Evolutionary conservation across 2,329 filamentous ascomycete genomes (phyloP), one percentile per base, ranked within the genome.

Genomic region (Xylariales sp.): DNA sequence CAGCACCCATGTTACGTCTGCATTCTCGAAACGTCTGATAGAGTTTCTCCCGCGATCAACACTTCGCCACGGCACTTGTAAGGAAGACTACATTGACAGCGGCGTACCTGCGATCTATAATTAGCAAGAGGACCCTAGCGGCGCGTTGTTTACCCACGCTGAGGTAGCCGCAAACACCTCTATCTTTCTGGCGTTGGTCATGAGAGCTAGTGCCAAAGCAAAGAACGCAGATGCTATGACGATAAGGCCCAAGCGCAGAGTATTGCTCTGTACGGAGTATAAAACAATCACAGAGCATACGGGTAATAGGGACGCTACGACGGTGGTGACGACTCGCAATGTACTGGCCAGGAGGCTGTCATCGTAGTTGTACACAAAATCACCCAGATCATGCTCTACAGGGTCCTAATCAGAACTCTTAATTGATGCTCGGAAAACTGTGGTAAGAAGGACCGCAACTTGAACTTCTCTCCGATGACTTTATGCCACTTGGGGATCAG

Each of bases 161-260:
- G 45, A 44, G 19, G 45, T 47, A n/a, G 45, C 45, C 4, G 45
- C 45, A 33, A 47, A 47, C 11, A 47, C 31, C 31, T 47, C 45
- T 28, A 47, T 31, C 35, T 31, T 45, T 19, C 42, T 27, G 3
- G 45, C 37, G 16, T 45, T 45, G 7, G 45, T 47, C 45, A 47
- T 47, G n/a, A 43, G 16, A 4, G 42, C 42, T 19, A 47, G 29
- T 3, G 45, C 42, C 1, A 45, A 31, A 3, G 45, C 38, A 22
- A 47, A 47, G 22, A 44, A 10, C n/a, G 37, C 45, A n/a, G 42
- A 47, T 8, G 42, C 38, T 10, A 45, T 10, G 20, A 45, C 37
- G n/a, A 45, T 25, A 12, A 43, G 20, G 5, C 18, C 28, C 11
- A 47, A 31, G 28, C 38, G 31, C 7, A 43, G 9, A 11, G 32